Conservation (phyloP, 176 grass and related monocot species). For the Oryza coarctata region DNA sequence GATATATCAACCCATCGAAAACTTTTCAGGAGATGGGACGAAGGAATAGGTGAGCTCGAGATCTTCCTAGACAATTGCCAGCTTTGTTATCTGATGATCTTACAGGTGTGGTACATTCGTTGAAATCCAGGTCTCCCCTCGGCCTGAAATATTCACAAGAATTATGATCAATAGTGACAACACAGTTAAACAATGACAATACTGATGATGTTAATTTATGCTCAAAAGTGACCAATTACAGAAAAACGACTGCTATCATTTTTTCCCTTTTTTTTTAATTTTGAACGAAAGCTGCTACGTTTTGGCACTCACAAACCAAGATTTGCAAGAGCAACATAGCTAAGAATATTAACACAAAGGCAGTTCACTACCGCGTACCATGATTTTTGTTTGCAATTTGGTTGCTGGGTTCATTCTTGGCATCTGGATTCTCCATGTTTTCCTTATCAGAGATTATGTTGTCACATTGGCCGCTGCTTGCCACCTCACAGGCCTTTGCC, state of each 20-base stretch:
- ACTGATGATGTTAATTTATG: not conserved
- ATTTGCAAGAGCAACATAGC: too few relatives aligned
- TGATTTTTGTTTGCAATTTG: slow-evolving; percentile 41
- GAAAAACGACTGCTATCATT: not conserved
- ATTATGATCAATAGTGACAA: slow-evolving; percentile 7
- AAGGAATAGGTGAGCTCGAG: slow-evolving; percentile 52
- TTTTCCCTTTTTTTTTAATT: too few relatives aligned
- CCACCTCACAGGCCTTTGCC: slow-evolving; percentile 67
- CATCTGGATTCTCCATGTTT: slow-evolving; percentile 47
- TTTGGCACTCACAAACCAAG: too few relatives aligned
- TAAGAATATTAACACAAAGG: too few relatives aligned
- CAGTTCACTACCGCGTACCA: slow-evolving; percentile 39
- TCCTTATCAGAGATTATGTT: slow-evolving; percentile 38
- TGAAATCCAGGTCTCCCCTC: slow-evolving; percentile 77
- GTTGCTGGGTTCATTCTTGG: slow-evolving; percentile 36
- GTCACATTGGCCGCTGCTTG: slow-evolving; percentile 25
- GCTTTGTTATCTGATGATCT: slow-evolving; percentile 41
- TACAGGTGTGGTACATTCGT: slow-evolving; percentile 63
- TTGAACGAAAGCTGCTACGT: too few relatives aligned
- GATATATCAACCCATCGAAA: slow-evolving; percentile 44
- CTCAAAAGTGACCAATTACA: not conserved
- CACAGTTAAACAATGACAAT: not conserved
- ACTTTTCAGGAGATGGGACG: slow-evolving; percentile 58
- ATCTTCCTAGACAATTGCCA: slow-evolving; percentile 24
- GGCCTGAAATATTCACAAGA: slow-evolving; percentile 42